These are phyloP conservation scores for Phytophthora meadii DNA, from an alignment of 352 stramenopile genomes.

Conservation along the genomic window DNA sequence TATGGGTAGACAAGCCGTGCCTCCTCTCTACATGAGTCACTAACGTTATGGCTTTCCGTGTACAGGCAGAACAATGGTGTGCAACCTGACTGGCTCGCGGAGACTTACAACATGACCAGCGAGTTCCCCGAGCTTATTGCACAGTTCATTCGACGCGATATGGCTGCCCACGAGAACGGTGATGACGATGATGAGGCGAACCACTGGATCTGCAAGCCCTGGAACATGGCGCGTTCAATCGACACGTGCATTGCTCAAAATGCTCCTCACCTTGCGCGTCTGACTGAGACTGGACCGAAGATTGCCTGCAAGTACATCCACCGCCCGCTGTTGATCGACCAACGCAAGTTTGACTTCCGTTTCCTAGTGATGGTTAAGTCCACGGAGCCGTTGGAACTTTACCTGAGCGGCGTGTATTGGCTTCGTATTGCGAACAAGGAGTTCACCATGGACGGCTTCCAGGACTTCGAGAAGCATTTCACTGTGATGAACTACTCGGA, in stretches of 20 bases:
- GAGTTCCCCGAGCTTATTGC: conserved; percentile 61
- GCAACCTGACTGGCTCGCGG: conserved; percentile 50
- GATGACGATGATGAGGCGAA: conserved; percentile 51
- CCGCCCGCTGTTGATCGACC: conserved; percentile 57
- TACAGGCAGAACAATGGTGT: conserved; percentile 49
- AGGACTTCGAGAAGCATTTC: conserved; percentile 68
- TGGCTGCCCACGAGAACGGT: conserved; percentile 33
- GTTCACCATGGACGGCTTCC: conserved; percentile 64
- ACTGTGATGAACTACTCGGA: conserved; percentile 73
- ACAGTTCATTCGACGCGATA: conserved; percentile 51
- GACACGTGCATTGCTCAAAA: conserved; percentile 62
- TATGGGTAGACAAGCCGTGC: not conserved
- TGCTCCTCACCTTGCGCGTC: conserved; percentile 48
- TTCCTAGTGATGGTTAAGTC: conserved; percentile 68
- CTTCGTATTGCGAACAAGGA: conserved; percentile 64
- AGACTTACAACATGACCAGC: conserved; percentile 65
- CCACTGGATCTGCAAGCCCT: conserved; percentile 71
- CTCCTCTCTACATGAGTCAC: not conserved
- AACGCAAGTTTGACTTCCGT: conserved; percentile 68
- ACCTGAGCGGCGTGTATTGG: conserved; percentile 62
- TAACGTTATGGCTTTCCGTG: conserved; percentile 6
- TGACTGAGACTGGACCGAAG: conserved; percentile 62
- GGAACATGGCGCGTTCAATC: conserved; percentile 69
- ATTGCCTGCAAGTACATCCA: conserved; percentile 67
- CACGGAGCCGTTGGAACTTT: conserved; percentile 55